Conservation (phyloP, 352 stramenopile species). For the Phytopythium kandeliae region DNA sequence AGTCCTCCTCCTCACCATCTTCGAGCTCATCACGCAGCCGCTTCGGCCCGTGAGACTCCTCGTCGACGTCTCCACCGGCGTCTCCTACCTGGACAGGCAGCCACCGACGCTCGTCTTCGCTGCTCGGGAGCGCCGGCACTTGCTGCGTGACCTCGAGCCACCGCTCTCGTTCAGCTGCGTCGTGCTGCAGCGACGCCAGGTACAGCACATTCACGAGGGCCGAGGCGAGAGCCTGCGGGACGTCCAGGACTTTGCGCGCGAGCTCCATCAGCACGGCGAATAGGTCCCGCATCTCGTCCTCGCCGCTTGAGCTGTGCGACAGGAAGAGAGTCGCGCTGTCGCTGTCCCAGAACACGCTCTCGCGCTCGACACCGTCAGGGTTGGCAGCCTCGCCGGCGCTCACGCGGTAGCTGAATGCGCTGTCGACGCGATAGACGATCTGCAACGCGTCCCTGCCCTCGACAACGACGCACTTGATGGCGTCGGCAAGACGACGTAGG, state of each 20-base stretch:
- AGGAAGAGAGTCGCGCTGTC: conserved; percentile 29
- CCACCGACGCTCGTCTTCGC: conserved; percentile 29
- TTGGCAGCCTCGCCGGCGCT: neutral
- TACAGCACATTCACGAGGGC: conserved; percentile 69
- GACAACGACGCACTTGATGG: conserved; percentile 36
- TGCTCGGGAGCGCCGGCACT: conserved; percentile 33
- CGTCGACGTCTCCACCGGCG: neutral
- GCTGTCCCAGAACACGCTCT: conserved; percentile 31
- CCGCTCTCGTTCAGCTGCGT: conserved; percentile 19
- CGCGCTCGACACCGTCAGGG: neutral
- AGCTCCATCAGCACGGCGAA: conserved; percentile 57
- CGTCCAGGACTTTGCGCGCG: conserved; percentile 46
- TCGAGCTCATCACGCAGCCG: conserved; percentile 24
- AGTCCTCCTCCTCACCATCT: conserved; percentile 43
- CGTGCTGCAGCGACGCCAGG: conserved; percentile 57
- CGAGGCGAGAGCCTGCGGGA: conserved; percentile 20
- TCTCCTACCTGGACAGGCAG: conserved; percentile 4
- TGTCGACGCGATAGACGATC: conserved; percentile 46
- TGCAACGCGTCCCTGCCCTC: conserved; percentile 35
- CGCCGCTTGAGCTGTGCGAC: conserved; percentile 16
- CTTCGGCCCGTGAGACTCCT: conserved; percentile 8
- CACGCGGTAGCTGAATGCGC: conserved; percentile 25
- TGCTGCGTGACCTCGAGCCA: conserved; percentile 66
- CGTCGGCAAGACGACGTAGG: conserved; percentile 18
- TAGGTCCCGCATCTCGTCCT: conserved; percentile 23